Percentiles rank a stretch among this genome's conserved stretches.
Evolutionary conservation across 352 stramenopile genomes (phyloP).

Genomic region (Phytophthora sp.): DNA sequence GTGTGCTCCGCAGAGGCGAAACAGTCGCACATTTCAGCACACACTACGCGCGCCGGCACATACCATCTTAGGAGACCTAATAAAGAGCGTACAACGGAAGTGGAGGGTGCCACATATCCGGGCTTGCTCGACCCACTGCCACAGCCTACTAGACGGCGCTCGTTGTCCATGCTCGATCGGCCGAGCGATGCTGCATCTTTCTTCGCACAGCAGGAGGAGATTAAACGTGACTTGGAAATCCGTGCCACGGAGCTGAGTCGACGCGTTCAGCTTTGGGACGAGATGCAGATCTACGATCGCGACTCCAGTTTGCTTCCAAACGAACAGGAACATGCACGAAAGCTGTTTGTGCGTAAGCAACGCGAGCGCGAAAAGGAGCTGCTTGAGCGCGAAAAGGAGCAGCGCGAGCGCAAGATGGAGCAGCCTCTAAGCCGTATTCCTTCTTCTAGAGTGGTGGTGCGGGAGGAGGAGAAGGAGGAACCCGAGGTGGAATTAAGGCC

Average conservation of each 20-base stretch:
- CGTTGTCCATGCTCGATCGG: conserved; percentile 34
- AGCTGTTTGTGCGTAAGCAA: conserved; percentile 21
- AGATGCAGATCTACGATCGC: conserved; percentile 41
- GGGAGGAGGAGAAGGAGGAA: conserved; percentile 39
- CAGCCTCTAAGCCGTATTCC: conserved; percentile 20
- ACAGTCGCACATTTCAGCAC: conserved; percentile 53
- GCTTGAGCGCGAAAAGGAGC: conserved; percentile 8
- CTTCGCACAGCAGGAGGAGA: conserved; percentile 42
- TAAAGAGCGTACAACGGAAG: conserved; percentile 26
- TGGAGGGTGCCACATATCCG: conserved; percentile 37
- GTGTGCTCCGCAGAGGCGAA: conserved; percentile 80
- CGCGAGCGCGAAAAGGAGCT: conserved; percentile 9
- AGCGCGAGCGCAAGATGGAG: conserved; percentile 5
- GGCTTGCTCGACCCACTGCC: conserved; percentile 22
- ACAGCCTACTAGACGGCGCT: conserved; percentile 21
- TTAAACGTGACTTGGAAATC: conserved; percentile 40
- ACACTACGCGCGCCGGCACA: conserved; percentile 30
- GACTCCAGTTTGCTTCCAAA: conserved; percentile 32
- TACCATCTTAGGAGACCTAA: conserved; percentile 16
- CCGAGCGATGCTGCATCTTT: conserved; percentile 30
- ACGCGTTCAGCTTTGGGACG: conserved; percentile 42
- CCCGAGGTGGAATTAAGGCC: conserved; percentile 22
- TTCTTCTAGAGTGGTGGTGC: conserved; percentile 25
- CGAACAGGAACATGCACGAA: conserved; percentile 15
- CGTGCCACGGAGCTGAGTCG: conserved; percentile 37